phyloP scores from a whole-genome alignment of 768 basidiomycete species.

The Podaxis sp. region DNA sequence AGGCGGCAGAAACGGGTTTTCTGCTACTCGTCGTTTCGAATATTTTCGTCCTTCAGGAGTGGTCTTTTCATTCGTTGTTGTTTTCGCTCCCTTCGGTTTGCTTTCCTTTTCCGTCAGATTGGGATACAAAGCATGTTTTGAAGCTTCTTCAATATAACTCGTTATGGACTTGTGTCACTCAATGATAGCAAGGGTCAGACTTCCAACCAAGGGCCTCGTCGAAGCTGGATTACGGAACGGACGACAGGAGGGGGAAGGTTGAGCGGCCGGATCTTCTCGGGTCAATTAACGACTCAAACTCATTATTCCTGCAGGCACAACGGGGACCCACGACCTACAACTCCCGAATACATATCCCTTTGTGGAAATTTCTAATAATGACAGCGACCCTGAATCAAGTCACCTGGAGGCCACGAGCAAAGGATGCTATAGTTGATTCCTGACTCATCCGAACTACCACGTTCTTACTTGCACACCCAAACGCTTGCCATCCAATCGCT shows the following conservation, averaged over 20 bases:
- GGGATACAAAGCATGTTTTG: neutral
- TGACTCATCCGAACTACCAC: conserved; percentile 12
- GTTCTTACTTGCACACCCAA: neutral
- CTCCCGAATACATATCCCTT: neutral
- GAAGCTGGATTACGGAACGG: neutral
- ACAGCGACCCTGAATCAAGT: conserved; percentile 2
- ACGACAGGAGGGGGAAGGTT: neutral
- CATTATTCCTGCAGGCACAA: neutral
- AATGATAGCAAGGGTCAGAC: neutral
- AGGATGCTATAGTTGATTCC: neutral
- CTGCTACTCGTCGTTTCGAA: neutral
- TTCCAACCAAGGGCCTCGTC: neutral
- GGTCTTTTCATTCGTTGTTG: neutral
- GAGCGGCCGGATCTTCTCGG: neutral
- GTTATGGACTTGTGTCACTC: neutral
- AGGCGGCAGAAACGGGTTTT: neutral
- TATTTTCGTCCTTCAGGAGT: neutral
- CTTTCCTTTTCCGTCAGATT: too few relatives aligned
- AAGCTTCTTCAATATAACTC: neutral
- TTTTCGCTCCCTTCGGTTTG: neutral
- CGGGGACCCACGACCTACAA: neutral
- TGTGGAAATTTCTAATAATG: neutral
- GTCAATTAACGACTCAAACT: neutral
- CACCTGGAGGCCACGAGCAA: neutral
- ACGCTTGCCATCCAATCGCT: neutral